phyloP scores from a whole-genome alignment of 306 rosid species.

The Quercus dentata region DNA sequence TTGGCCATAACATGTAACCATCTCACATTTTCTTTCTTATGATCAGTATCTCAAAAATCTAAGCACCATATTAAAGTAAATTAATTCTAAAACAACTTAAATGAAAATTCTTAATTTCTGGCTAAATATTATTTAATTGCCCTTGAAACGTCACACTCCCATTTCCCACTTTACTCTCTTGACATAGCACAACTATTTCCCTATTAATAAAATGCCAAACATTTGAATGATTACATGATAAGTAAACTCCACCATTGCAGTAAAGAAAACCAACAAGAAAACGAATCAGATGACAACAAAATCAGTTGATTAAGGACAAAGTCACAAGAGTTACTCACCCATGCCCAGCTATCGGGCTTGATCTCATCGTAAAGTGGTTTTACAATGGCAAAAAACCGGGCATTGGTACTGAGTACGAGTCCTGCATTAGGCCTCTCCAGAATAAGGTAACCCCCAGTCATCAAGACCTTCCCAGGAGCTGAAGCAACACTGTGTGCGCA shows the following conservation, averaged over 20 bases:
- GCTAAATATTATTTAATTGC: not conserved
- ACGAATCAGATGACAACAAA: not conserved
- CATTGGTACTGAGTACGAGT: conserved; percentile 75
- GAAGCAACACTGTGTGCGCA: conserved; percentile 55
- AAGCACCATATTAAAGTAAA: not conserved
- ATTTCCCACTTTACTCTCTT: not conserved
- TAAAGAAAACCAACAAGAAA: not conserved
- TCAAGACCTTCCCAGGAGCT: conserved; percentile 81
- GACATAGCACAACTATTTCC: not conserved
- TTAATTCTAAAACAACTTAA: not conserved
- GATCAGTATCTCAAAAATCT: not conserved
- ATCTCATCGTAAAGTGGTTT: conserved; percentile 54
- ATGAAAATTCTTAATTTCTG: too few relatives aligned
- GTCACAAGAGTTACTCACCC: conserved; percentile 46
- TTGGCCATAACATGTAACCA: not conserved
- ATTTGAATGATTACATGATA: not conserved
- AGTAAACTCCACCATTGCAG: not conserved
- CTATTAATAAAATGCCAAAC: not conserved
- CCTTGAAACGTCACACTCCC: not conserved
- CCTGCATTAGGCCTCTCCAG: conserved; percentile 80
- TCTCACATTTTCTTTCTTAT: not conserved
- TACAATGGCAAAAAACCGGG: conserved; percentile 72
- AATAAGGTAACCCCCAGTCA: conserved; percentile 77
- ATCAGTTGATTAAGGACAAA: not conserved
- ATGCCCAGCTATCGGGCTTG: conserved; percentile 64